Conservation (phyloP, 2,329 filamentous ascomycete species). For the Sporothrix variecibatus region DNA sequence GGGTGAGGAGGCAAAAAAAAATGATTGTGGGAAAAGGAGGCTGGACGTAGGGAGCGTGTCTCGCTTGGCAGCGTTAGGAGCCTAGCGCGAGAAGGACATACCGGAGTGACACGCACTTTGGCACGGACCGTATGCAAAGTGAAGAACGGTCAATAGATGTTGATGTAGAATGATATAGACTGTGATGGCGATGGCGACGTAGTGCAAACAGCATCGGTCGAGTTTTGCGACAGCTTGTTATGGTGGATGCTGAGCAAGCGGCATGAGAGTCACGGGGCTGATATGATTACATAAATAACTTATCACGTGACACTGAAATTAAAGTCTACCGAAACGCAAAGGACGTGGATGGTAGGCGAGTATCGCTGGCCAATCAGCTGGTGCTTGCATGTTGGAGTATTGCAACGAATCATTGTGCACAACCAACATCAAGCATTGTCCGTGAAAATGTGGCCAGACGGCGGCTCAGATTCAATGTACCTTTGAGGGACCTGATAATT, state of each 20-base stretch:
- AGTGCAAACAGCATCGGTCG: conserved; percentile 26
- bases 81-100: conserved; percentile 10
- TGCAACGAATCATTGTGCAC: too few relatives aligned
- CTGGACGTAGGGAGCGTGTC: neutral
- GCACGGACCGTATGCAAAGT: conserved; percentile 32
- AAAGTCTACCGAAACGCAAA: neutral
- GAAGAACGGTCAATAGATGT: conserved; percentile 37
- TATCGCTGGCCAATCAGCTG: neutral
- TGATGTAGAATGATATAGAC: conserved; percentile 36
- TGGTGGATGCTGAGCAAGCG: conserved; percentile 29
- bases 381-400: too few relatives aligned
- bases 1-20: conserved; percentile 5
- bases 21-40: conserved; percentile 16
- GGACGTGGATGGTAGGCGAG: too few relatives aligned
- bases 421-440: too few relatives aligned
- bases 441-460: too few relatives aligned
- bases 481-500: too few relatives aligned
- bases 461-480: too few relatives aligned
- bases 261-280: conserved; percentile 23
- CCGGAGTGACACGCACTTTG: conserved; percentile 25
- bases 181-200: conserved; percentile 32
- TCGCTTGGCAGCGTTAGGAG: conserved; percentile 3
- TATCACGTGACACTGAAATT: neutral
- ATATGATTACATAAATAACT: neutral
- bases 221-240: conserved; percentile 35